Percentiles rank a stretch among this genome's conserved stretches.
phyloP scores from a whole-genome alignment of 2,329 filamentous ascomycete species.

The Fusarium camptoceras region DNA sequence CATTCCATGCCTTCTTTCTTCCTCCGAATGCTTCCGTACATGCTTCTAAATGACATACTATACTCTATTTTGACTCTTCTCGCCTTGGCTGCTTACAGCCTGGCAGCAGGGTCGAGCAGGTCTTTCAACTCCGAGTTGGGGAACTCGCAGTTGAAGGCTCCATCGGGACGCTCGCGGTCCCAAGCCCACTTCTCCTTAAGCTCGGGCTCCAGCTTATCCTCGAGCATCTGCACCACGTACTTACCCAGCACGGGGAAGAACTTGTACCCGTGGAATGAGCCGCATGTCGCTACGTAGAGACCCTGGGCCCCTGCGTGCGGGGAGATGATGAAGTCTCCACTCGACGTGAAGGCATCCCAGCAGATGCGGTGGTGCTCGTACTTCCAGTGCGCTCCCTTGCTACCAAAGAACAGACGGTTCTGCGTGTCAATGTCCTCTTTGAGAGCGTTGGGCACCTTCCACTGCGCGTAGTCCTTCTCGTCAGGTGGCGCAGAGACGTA shows the following conservation, averaged over 20 bases:
- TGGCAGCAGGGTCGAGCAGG: slow-evolving; percentile 52
- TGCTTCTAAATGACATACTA: slow-evolving; percentile 14
- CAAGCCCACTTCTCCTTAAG: slow-evolving; percentile 65
- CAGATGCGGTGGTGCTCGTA: slow-evolving; percentile 73
- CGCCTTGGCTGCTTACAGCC: slow-evolving; percentile 40
- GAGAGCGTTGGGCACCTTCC: slow-evolving; percentile 66
- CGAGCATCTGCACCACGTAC: slow-evolving; percentile 69
- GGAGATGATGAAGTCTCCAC: slow-evolving; percentile 71
- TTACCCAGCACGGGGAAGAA: slow-evolving; percentile 74
- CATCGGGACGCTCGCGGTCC: slow-evolving; percentile 69
- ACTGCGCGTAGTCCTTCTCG: slow-evolving; percentile 69
- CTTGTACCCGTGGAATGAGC: slow-evolving; percentile 76
- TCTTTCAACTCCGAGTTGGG: slow-evolving; percentile 69
- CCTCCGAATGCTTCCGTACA: slow-evolving; percentile 9
- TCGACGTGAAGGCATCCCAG: slow-evolving; percentile 75
- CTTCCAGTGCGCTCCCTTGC: slow-evolving; percentile 65
- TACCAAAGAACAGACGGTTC: slow-evolving; percentile 69
- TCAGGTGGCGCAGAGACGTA: slow-evolving; percentile 68
- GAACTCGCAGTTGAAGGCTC: slow-evolving; percentile 64
- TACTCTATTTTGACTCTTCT: not conserved
- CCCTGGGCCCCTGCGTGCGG: slow-evolving; percentile 63
- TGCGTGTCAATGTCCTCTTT: slow-evolving; percentile 69
- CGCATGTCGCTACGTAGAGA: slow-evolving; percentile 72
- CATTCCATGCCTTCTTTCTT: not conserved
- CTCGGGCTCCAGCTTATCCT: slow-evolving; percentile 57